Evolutionary conservation across 2,329 filamentous ascomycete species (phyloP).

Genomic region (Beauveria sp.): DNA sequence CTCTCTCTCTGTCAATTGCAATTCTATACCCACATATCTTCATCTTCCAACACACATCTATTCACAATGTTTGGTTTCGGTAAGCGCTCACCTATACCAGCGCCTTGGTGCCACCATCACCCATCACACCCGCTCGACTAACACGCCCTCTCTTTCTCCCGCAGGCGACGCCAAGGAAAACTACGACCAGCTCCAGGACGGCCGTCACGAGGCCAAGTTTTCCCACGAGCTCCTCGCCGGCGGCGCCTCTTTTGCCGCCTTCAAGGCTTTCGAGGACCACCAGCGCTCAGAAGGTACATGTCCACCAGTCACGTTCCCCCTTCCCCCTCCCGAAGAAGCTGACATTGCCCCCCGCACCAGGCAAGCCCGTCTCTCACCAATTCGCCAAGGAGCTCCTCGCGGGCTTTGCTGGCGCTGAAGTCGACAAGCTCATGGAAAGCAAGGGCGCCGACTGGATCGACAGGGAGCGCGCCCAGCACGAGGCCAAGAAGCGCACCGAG

Average conservation of each 20-base stretch:
- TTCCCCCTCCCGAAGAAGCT: too few species aligned
- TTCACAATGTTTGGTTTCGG: slow-evolving; percentile 12
- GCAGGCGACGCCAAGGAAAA: slow-evolving; percentile 11
- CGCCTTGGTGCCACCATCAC: too few species aligned
- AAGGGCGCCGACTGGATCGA: slow-evolving; percentile 57
- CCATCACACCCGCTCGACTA: neutral
- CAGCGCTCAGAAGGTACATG: slow-evolving; percentile 59
- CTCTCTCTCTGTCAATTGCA: neutral
- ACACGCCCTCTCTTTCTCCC: neutral
- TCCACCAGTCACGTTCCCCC: neutral
- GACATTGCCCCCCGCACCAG: neutral
- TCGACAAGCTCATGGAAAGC: slow-evolving; percentile 68
- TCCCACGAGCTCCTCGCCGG: slow-evolving; percentile 69
- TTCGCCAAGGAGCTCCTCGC: slow-evolving; percentile 73
- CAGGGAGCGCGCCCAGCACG: slow-evolving; percentile 48
- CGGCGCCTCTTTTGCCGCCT: slow-evolving; percentile 69
- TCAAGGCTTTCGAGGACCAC: slow-evolving; percentile 72
- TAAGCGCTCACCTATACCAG: neutral
- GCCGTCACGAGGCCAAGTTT: slow-evolving; percentile 51
- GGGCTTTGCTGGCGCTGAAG: slow-evolving; percentile 64
- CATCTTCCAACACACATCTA: neutral
- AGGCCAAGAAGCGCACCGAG: slow-evolving; percentile 51
- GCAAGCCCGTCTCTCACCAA: slow-evolving; percentile 56
- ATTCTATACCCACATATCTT: neutral
- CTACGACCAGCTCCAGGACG: slow-evolving; percentile 32